Evolutionary conservation across 176 grass and related monocot species (phyloP).

Genomic region (Aegilops sharonensis): DNA sequence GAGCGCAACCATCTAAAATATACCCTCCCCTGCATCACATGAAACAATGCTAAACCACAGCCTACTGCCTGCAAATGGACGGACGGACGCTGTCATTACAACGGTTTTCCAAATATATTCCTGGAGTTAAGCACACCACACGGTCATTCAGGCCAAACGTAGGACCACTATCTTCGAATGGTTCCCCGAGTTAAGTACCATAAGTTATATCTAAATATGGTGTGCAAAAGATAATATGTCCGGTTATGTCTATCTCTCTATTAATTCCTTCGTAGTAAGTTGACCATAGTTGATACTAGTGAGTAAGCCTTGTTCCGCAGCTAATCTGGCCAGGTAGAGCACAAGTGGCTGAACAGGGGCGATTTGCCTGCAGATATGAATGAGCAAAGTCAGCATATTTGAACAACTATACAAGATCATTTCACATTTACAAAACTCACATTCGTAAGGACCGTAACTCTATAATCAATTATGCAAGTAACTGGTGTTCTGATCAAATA

Average conservation of each 20-base stretch:
- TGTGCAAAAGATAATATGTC: background rate
- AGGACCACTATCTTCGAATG: background rate
- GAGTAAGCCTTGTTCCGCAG: background rate
- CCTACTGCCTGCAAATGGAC: background rate
- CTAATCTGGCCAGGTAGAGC: background rate
- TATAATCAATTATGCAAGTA: background rate
- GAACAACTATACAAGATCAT: background rate
- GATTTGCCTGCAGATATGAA: slow-evolving; percentile 20
- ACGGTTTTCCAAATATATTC: background rate
- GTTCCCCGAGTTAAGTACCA: background rate
- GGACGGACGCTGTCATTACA: no score
- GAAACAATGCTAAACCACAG: background rate
- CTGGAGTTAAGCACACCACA: background rate
- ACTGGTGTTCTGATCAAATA: background rate
- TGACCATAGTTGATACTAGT: background rate
- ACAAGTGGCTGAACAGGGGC: background rate
- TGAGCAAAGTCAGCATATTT: slow-evolving; percentile 14
- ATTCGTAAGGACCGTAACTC: background rate
- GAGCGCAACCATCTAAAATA: no score
- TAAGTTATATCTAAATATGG: slow-evolving; percentile 7
- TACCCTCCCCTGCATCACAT: no score
- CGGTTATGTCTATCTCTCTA: slow-evolving; percentile 3
- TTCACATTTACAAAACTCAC: background rate
- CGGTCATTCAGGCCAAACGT: background rate
- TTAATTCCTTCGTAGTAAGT: background rate